A percentile compares a stretch with the other conserved stretches of the same genome.
Conservation (phyloP, 2,329 filamentous ascomycete species). For the Nothophaeocryptopus gaeumannii region DNA sequence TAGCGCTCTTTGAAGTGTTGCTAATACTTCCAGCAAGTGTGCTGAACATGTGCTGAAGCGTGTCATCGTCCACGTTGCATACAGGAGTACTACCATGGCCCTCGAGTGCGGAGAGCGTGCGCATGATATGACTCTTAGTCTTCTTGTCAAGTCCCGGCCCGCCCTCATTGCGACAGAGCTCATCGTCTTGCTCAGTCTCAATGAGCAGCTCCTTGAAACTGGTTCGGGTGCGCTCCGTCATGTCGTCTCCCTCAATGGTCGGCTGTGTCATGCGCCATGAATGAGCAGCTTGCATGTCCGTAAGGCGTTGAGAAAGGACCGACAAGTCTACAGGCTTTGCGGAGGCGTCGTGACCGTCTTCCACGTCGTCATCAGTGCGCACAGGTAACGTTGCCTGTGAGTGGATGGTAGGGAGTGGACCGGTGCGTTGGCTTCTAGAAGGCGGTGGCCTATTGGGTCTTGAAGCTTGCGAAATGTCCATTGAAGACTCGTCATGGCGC, state of each 20-base stretch:
- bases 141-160: conserved; percentile 1
- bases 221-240: not conserved
- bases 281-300: not conserved
- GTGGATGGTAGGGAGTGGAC: conserved; percentile 27
- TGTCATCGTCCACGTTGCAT: conserved; percentile 2
- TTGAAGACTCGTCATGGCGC: not conserved
- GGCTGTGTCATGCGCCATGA: no score
- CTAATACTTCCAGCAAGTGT: not conserved
- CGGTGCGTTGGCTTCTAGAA: conserved; percentile 28
- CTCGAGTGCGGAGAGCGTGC: conserved; percentile 8
- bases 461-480: not conserved
- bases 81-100: conserved; percentile 2
- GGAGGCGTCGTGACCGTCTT: no score
- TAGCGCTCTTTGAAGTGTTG: not conserved
- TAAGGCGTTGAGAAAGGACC: not conserved
- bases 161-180: not conserved
- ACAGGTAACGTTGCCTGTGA: conserved; percentile 24
- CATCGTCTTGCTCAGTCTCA: not conserved
- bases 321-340: no score
- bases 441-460: conserved; percentile 13
- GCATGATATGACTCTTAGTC: conserved; percentile 10
- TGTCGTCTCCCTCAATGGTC: no score
- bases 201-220: not conserved
- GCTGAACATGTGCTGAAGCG: conserved; percentile 3
- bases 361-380: no score